These are phyloP conservation scores for Aspergillus carbonarius DNA, from an alignment of 2,329 filamentous ascomycete species.

Conservation along the genomic window DNA sequence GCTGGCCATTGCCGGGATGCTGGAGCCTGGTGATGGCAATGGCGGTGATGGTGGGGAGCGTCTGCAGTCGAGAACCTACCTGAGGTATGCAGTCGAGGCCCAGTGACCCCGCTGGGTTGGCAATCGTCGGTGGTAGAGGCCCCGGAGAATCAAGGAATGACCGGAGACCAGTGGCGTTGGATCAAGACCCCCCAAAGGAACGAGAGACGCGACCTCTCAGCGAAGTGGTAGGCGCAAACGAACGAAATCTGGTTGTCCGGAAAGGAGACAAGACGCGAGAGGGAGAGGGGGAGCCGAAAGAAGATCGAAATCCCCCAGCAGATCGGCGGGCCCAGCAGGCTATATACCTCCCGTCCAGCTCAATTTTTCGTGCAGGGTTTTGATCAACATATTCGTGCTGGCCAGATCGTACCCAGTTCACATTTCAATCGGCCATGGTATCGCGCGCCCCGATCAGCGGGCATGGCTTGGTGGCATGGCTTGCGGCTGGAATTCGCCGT, in stretches of 20 bases:
- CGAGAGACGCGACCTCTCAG: background rate
- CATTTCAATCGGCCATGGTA: background rate
- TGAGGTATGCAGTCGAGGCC: background rate
- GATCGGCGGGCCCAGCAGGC: background rate
- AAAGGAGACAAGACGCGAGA: constrained; percentile 4
- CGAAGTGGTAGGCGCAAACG: background rate
- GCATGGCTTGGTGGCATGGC: background rate
- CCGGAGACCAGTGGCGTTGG: no score
- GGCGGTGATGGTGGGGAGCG: background rate
- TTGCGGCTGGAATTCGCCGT: background rate
- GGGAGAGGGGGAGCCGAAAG: constrained; percentile 10
- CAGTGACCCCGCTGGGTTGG: background rate
- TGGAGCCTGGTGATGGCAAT: background rate
- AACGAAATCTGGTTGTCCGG: background rate
- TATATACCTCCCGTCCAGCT: constrained; percentile 4
- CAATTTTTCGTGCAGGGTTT: constrained; percentile 1
- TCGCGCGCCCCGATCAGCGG: background rate
- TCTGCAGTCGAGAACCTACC: background rate
- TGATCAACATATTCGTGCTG: constrained; percentile 13
- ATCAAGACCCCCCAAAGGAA: background rate
- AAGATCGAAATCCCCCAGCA: background rate
- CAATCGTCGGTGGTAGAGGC: no score
- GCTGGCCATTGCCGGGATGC: background rate
- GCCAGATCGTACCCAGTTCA: background rate
- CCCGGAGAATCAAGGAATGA: no score